Evolutionary conservation across 306 rosid species (phyloP), one percentile per base, ranked within the genome.

Genomic region (Cotoneaster glaucophyllus): DNA sequence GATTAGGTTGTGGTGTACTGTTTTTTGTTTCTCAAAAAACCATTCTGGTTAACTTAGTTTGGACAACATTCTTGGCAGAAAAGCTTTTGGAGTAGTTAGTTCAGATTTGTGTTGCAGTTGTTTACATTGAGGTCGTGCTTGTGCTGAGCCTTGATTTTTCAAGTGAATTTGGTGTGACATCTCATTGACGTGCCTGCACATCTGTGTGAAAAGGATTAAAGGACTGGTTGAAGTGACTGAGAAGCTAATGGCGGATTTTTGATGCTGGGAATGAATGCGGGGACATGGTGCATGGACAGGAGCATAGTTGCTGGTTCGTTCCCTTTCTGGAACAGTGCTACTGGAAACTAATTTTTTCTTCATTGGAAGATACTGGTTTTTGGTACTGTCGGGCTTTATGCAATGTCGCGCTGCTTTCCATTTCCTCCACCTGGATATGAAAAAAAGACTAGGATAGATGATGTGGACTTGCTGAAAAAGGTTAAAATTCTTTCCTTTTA

Each of bases 331-430:
- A 91, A 86, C 91, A 79, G 82, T 70, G 69, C 80, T 80, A 48
- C 86, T 78, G 83, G 76, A 85, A 81, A 87, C 83, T 89, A 80
- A 82, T 82, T 83, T 81, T 85, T 68, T 86, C 78, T 74, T 59
- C 69, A 77, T 72, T 74, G 75, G 84, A 82, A 91, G 90, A 84
- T 56, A 74, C 82, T 73, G 59, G 66, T 66, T 72, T 84, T 77
- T 69, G 76, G 76, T 79, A 11, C 80, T 79, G 85, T 77, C 74
- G 83, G 87, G 75, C 75, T 90, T 79, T 85, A 88, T 89, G 93
- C 98, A 83, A 94, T 94, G 98, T 94, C 97, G 81, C 98, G 97
- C 80, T 94, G 98, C 90, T 94, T 87, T 87, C 92, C 98, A 73
- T 94, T 94, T 83, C 93, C 93, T 44, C 97, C 96, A 58, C 92